Evolutionary conservation across 2,329 filamentous ascomycete species (phyloP), one percentile per base, ranked within the genome.

Genomic region (Cytospora piceae): DNA sequence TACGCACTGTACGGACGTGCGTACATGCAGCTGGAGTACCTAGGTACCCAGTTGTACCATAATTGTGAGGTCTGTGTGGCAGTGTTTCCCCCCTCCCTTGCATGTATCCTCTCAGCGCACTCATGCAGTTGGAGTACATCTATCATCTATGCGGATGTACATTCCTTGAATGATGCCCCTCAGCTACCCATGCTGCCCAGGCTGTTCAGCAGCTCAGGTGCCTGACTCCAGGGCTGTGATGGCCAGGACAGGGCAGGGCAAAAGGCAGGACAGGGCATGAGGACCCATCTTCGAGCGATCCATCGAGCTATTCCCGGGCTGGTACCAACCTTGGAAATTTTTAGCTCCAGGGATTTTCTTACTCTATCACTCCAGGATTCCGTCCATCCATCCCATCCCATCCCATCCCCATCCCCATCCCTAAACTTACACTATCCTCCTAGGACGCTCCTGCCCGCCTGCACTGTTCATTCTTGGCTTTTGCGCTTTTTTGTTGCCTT

Each of bases 301-400:
- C 46, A 49, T 49, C 46, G 9, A 49, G 9, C 22, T n/a, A n/a
- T 22, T n/a, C 20, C 42, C n/a, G 4, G 46, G 46, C 22, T 24
- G 39, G 60, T 57, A 39, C 60, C 60, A 63, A 51, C 27, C 27
- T 29, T 29, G 27, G 27, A 29, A 29, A 51, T 56, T 63, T 63
- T 56, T 63, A 63, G 60, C 53, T 57, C 60, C 51, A 63, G 60
- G 56, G 60, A 63, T 63, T 63, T 63, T 56, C 60, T 63, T 57
- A 63, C 60, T 57, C 53, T 63, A 24, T 51, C 53, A 53, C 29
- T 53, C 52, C 52, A 62, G 39, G 51, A 62, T 56, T 55, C 52
- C 60, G 56, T 39, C 52, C 60, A 62, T 39, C 53, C 37, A 42
- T 34, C 60, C 60, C 22, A n/a, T 22, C 46, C n/a, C 11, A 7